A percentile compares a stretch with the other conserved stretches of the same genome.
Evolutionary conservation across 495 filamentous ascomycete species (phyloP).

Genomic region (Emericellopsis terricola): DNA sequence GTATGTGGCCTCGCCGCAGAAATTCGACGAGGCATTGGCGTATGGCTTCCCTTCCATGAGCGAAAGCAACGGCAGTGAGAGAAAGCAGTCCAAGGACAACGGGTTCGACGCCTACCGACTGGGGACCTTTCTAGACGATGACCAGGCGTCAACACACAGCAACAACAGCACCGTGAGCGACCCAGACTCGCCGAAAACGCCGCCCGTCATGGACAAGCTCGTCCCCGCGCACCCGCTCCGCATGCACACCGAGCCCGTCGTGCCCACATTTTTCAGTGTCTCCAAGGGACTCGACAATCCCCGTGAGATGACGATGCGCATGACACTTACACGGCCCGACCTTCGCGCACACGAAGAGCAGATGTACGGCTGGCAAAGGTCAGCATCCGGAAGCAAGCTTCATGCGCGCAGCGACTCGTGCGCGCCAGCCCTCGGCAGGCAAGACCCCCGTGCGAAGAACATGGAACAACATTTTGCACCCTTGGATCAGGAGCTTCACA

Average conservation of each 20-base stretch:
- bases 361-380: constrained; percentile 39
- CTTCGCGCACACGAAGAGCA: constrained; percentile 50
- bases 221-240: constrained; percentile 14
- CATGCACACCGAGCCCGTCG: neutral
- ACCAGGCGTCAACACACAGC: constrained; percentile 24
- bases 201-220: constrained; percentile 19
- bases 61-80: constrained; percentile 9
- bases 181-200: constrained; percentile 36
- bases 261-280: constrained; percentile 5
- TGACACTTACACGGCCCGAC: constrained; percentile 85
- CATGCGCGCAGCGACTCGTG: constrained; percentile 5
- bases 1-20: constrained; percentile 81
- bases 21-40: constrained; percentile 88
- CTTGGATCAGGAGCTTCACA: constrained; percentile 12
- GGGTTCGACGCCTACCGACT: constrained; percentile 8
- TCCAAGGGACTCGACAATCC: constrained; percentile 23
- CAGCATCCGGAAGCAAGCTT: constrained; percentile 10
- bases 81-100: constrained; percentile 1
- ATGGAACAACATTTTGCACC: constrained; percentile 16
- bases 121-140: constrained; percentile 33
- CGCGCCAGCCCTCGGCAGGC: constrained; percentile 5
- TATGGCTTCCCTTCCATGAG: constrained; percentile 71
- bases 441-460: constrained; percentile 7
- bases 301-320: constrained; percentile 85
- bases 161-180: constrained; percentile 29